Evolutionary conservation across 129 eudicot genomes (phyloP).

Genomic region (Centrapalus pauciflorus): DNA sequence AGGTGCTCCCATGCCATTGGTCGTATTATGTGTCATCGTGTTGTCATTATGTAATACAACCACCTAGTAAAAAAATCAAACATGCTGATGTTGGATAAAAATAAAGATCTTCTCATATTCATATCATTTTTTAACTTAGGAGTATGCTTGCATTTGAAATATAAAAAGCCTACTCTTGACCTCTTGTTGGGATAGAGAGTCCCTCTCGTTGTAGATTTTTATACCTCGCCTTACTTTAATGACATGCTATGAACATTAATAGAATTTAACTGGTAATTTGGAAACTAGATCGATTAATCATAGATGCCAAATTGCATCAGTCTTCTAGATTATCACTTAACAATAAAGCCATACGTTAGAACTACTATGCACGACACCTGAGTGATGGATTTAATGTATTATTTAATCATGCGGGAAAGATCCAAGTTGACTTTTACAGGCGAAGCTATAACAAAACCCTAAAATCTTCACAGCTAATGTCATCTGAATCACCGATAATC

Average conservation of each 20-base stretch:
- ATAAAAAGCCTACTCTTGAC: neutral
- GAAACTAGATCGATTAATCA: slow-evolving; percentile 6
- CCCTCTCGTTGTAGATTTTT: too few relatives aligned
- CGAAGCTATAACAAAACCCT: slow-evolving; percentile 19
- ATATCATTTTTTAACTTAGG: too few relatives aligned
- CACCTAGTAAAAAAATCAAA: neutral
- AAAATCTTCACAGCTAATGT: neutral
- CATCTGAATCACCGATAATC: neutral
- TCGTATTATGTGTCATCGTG: too few relatives aligned
- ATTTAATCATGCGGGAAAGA: neutral
- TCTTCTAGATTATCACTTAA: neutral
- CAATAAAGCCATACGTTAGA: neutral
- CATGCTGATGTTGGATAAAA: neutral
- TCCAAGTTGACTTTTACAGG: neutral
- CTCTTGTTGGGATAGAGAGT: neutral
- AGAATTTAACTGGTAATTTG: neutral
- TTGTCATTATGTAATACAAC: too few relatives aligned
- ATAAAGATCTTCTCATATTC: neutral
- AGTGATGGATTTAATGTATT: neutral
- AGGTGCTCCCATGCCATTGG: too few relatives aligned
- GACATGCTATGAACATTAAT: too few relatives aligned
- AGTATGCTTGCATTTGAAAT: neutral
- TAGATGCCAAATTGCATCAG: slow-evolving; percentile 1
- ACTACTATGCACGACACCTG: neutral
- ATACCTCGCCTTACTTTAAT: too few relatives aligned